Percentiles rank a stretch among this genome's conserved stretches.
Evolutionary conservation across 2,329 filamentous ascomycete genomes (phyloP).

Genomic region (Neofusicoccum kwambonambiense): DNA sequence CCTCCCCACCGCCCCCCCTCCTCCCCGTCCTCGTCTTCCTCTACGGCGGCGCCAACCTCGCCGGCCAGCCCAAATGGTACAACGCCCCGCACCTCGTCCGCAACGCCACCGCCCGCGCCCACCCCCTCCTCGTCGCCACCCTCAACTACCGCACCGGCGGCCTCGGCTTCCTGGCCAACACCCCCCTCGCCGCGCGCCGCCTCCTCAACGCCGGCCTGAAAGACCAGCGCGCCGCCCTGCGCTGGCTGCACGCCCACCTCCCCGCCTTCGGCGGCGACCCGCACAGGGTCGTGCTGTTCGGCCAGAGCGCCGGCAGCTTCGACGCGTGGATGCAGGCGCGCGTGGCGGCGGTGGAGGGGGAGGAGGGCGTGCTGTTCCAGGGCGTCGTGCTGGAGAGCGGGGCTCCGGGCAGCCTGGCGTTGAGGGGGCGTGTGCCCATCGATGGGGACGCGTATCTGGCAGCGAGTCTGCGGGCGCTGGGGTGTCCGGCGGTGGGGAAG

Average conservation of each 20-base stretch:
- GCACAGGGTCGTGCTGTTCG: slow-evolving; percentile 38
- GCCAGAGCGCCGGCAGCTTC: slow-evolving; percentile 38
- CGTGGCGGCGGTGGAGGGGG: slow-evolving; percentile 35
- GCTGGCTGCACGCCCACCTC: slow-evolving; percentile 47
- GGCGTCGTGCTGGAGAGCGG: slow-evolving; percentile 42
- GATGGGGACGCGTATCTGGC: slow-evolving; percentile 18
- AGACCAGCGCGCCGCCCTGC: slow-evolving; percentile 48
- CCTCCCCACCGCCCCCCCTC: slow-evolving; percentile 30
- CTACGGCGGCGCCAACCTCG: slow-evolving; percentile 22
- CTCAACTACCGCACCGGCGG: slow-evolving; percentile 76
- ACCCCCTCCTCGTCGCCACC: slow-evolving; percentile 71
- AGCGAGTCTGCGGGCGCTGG: slow-evolving; percentile 30
- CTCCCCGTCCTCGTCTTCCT: slow-evolving; percentile 42
- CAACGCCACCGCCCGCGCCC: slow-evolving; percentile 38
- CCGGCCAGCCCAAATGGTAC: slow-evolving; percentile 25
- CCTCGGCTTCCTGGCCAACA: slow-evolving; percentile 67
- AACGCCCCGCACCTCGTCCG: slow-evolving; percentile 30
- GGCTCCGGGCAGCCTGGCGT: slow-evolving; percentile 30
- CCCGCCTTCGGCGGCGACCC: slow-evolving; percentile 42
- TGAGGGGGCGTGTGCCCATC: slow-evolving; percentile 31
- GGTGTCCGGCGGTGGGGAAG: neutral
- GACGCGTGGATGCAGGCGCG: slow-evolving; percentile 38
- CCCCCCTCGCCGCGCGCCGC: slow-evolving; percentile 49
- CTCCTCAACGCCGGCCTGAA: slow-evolving; percentile 49
- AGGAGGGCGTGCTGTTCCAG: slow-evolving; percentile 40